Evolutionary conservation across 306 rosid genomes (phyloP).

Genomic region (Crotalaria pallida): DNA sequence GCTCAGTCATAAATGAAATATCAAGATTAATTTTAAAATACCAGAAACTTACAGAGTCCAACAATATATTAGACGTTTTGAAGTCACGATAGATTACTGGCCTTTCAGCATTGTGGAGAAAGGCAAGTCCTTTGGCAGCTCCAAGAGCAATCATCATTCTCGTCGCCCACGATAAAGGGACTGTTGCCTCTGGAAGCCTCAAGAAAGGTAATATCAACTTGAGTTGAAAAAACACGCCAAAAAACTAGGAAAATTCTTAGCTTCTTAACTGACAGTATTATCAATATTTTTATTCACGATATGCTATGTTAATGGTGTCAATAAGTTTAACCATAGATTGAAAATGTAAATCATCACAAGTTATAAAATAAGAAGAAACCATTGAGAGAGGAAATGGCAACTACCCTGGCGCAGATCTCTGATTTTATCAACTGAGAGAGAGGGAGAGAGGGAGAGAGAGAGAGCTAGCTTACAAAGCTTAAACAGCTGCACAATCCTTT

Average conservation of each 20-base stretch:
- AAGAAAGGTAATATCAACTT: constrained; percentile 35
- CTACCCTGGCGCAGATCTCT: background rate
- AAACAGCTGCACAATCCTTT: background rate
- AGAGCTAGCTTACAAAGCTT: background rate
- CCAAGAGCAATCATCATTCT: constrained; percentile 96
- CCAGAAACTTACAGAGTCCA: constrained; percentile 75
- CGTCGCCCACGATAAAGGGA: constrained; percentile 80
- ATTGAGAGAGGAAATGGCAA: background rate
- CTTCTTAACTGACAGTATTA: background rate
- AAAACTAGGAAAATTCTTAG: constrained; percentile 12
- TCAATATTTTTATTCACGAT: background rate
- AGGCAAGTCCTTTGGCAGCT: constrained; percentile 97
- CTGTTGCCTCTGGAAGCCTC: constrained; percentile 67
- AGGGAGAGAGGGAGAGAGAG: background rate
- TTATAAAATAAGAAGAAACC: background rate
- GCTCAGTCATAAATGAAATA: constrained; percentile 1
- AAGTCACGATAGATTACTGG: constrained; percentile 95
- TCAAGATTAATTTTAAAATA: background rate
- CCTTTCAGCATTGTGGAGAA: constrained; percentile 94
- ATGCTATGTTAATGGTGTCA: background rate
- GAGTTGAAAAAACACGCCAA: constrained; percentile 15
- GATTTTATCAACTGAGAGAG: background rate
- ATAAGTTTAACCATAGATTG: background rate
- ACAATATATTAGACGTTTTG: constrained; percentile 87
- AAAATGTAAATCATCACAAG: background rate